Base-by-base conservation (phyloP, 1,139 yeast species). In the Blastobotrys ciferrii region DNA sequence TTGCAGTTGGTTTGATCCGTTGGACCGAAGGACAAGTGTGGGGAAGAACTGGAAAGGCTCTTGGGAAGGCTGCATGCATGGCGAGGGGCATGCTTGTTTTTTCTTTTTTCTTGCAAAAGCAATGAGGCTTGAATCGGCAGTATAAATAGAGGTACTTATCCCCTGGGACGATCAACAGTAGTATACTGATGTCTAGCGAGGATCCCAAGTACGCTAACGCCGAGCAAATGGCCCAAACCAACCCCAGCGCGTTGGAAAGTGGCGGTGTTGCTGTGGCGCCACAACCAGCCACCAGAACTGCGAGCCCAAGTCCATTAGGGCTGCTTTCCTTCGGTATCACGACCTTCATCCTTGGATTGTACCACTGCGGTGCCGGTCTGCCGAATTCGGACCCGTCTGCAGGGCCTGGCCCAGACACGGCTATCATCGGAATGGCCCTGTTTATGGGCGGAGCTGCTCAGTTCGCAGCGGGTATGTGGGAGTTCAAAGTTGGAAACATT, bases 301-400 rank as follows among this genome's bases (percentile, higher is more conserved):
- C 28, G 50, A 87, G 87, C 66, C 95, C 96, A 32, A 87, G 92
- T 44, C 96, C 96, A 1, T 72, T 88, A 49, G 96, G 96, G 12
- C 73, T 88, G 53, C 76, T 81, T 44, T 94, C 87, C 3, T 87
- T 88, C 64, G 95, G 95, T 5, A 72, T 87, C 55, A 85, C 95
- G 15, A 86, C 40, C 4, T 36, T 36, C 15, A 36, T 36, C 15
- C 17, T 36, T 19, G 40, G 40, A 14, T 17, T 39, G 33, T 25
- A 28, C 30, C n/a, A 28, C n/a, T 30, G 42, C 15, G 42, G 40
- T 18, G 40, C 40, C 4, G 40, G 40, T 18, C 28, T 36, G 11
- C 40, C 40, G n/a, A 19, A 36, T 28, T 23, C 19, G 19, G 28
- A 28, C 19, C 43, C 32, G 3, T 15, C 15, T 13, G 36, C 35